Base-by-base conservation (phyloP, 306 rosid genomes). In the Trifolium pratense region DNA sequence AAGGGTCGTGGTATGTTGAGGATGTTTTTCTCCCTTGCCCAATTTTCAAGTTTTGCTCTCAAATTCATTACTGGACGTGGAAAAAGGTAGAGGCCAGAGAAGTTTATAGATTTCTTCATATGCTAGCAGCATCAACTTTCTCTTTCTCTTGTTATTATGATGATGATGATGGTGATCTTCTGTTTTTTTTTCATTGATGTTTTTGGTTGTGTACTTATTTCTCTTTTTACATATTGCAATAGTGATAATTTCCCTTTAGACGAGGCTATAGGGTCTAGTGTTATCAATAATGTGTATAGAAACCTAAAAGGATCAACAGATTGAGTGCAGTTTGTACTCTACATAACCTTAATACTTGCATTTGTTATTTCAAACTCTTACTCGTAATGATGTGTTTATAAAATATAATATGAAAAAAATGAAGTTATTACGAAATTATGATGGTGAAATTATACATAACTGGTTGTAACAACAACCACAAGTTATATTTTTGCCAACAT, bases 1-100 rank as follows among this genome's bases (percentile, higher is more conserved):
- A 82, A 83, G 80, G 87, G 97, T 43, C 99, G 95, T 80, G 70
- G 89, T 52, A 48, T 88, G 9, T 71, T 89, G 82, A 87, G 84
- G 72, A 81, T 89, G 75, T 82, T 89, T 80, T 81, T 94, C 75
- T 76, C 93, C 1, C 37, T 91, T 45, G 43, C 87, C 70, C 66
- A 51, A 13, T 82, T 89, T 71, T 91, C 90, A 52, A 81, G 82
- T 80, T 32, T 89, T 72, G 95, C 88, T 37, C 77, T 87, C 55
- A 83, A 83, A 63, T 88, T 67, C 62, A 21, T 90, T 61, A 72
- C 66, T 51, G 68, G 69, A 26, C 73, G 87, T 78, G 77, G 83
- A 68, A 55, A 81, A 68, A 77, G 81, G 66, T 73, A 88, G 82
- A 73, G 74, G 65, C 52, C 25, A 48, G 42, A 78, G 42, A 49